A percentile compares a stretch with the other conserved stretches of the same genome.
Conservation (phyloP, 2,329 filamentous ascomycete species). For the Pleomassaria siparia region DNA sequence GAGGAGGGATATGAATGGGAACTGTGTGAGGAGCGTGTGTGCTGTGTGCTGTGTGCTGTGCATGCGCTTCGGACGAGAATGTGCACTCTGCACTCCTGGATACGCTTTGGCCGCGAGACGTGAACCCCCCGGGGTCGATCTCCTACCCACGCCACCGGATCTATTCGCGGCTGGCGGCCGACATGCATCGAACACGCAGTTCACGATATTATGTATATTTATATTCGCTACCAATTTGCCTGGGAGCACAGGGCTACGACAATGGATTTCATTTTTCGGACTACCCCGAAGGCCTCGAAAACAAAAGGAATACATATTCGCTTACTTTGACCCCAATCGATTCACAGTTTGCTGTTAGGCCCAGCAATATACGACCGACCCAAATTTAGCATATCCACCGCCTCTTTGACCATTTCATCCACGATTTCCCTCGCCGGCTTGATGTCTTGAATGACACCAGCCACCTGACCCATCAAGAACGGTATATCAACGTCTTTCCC, state of each 20-base stretch:
- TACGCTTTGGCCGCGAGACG: no score
- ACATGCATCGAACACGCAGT: neutral
- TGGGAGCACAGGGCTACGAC: neutral
- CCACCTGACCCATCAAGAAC: slow-evolving; percentile 92
- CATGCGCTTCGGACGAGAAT: neutral
- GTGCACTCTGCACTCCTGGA: no score
- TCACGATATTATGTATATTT: no score
- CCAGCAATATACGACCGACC: slow-evolving; percentile 38
- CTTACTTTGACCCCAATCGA: neutral
- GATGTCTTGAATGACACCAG: slow-evolving; percentile 73
- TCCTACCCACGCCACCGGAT: neutral
- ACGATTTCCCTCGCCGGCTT: slow-evolving; percentile 84
- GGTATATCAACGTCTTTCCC: slow-evolving; percentile 82
- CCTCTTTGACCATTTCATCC: slow-evolving; percentile 74
- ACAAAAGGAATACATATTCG: neutral
- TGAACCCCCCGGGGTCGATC: no score
- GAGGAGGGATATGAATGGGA: neutral
- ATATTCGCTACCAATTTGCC: neutral
- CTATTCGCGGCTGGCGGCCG: neutral
- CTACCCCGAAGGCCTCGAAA: neutral
- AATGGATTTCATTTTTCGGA: no score
- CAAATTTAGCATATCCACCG: slow-evolving; percentile 41
- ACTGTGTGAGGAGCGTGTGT: no score
- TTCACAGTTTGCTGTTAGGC: slow-evolving; percentile 37
- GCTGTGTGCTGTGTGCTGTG: no score